phyloP scores from a whole-genome alignment of 2,329 filamentous ascomycete species.

The Colletotrichum sp. region DNA sequence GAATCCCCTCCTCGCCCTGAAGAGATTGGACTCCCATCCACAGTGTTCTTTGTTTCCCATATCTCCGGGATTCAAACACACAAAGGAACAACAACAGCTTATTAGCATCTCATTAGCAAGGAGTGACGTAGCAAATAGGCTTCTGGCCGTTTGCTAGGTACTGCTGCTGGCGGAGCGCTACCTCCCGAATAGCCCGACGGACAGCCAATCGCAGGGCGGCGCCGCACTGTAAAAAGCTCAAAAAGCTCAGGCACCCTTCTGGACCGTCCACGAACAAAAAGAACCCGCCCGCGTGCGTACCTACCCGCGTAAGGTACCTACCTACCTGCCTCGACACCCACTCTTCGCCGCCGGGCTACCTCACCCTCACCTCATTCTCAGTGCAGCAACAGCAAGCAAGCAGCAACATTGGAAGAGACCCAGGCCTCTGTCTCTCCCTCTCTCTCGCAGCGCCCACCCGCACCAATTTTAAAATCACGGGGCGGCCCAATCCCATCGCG shows the following conservation, averaged over 20 bases:
- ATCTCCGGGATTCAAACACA: neutral
- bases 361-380: neutral
- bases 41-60: neutral
- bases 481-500: conserved; percentile 17
- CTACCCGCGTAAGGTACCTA: neutral
- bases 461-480: conserved; percentile 17
- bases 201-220: conserved; percentile 1
- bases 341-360: neutral
- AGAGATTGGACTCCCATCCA: neutral
- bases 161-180: neutral
- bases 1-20: neutral
- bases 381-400: neutral
- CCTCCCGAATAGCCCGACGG: neutral
- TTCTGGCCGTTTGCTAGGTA: neutral
- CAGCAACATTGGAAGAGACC: neutral
- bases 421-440: neutral
- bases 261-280: neutral
- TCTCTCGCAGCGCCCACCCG: neutral
- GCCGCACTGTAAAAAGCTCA: neutral
- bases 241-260: conserved; percentile 1
- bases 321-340: neutral
- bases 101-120: neutral
- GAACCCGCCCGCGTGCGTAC: neutral
- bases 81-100: neutral
- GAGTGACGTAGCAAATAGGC: neutral